Percentiles rank a stretch among this genome's conserved stretches.
Evolutionary conservation across 768 basidiomycete genomes (phyloP).

Genomic region (Rubroboletus satanas): DNA sequence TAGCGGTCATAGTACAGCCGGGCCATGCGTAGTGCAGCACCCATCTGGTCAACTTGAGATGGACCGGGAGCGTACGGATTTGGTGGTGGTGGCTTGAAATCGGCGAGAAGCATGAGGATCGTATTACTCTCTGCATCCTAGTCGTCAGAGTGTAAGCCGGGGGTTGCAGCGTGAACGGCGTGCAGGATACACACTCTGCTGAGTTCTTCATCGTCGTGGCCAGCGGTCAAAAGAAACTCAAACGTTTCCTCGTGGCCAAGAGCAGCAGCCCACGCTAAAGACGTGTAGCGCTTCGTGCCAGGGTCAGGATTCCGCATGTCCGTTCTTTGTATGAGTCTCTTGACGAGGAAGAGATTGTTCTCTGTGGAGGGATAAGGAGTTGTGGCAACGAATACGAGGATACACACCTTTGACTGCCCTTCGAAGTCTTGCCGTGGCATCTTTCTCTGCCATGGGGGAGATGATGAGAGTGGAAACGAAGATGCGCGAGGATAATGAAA

Average conservation of each 20-base stretch:
- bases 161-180: slow-evolving; percentile 3
- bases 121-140: slow-evolving; percentile 94
- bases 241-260: slow-evolving; percentile 90
- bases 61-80: slow-evolving; percentile 46
- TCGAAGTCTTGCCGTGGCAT: slow-evolving; percentile 67
- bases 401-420: slow-evolving; percentile 72
- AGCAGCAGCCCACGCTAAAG: slow-evolving; percentile 87
- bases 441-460: slow-evolving; percentile 73
- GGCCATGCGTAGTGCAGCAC: slow-evolving; percentile 82
- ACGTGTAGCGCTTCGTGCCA: slow-evolving; percentile 71
- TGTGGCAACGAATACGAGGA: neutral
- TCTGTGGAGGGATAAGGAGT: slow-evolving; percentile 46
- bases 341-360: slow-evolving; percentile 92
- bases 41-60: slow-evolving; percentile 57
- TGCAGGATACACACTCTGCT: slow-evolving; percentile 61
- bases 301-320: slow-evolving; percentile 92
- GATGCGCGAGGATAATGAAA: slow-evolving; percentile 23
- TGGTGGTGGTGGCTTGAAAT: slow-evolving; percentile 54
- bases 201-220: slow-evolving; percentile 92
- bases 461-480: slow-evolving; percentile 22
- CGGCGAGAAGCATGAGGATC: slow-evolving; percentile 89
- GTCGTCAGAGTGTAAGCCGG: slow-evolving; percentile 16
- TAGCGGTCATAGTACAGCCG: slow-evolving; percentile 83
- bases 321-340: slow-evolving; percentile 77
- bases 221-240: slow-evolving; percentile 78